Evolutionary conservation across 345 rosid genomes (phyloP).

Genomic region (Bruguiera parviflora): DNA sequence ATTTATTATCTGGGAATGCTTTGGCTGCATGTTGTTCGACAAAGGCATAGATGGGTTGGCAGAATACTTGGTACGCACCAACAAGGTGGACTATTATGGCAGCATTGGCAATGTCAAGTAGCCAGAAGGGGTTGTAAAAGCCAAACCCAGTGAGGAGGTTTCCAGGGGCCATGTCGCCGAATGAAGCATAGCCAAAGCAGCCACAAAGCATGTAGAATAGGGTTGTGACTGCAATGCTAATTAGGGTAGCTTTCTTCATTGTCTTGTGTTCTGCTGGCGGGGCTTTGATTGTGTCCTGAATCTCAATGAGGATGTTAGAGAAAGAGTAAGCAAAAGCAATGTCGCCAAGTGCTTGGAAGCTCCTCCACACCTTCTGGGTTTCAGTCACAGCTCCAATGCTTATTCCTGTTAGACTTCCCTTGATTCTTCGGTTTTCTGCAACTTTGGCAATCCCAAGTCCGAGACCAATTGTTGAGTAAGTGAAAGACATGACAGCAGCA

Average conservation of each 20-base stretch:
- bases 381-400: constrained; percentile 51
- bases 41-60: constrained; percentile 83
- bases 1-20: constrained; percentile 54
- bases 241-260: constrained; percentile 67
- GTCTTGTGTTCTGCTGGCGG: constrained; percentile 78
- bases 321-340: constrained; percentile 88
- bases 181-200: constrained; percentile 79
- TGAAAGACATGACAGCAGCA: constrained; percentile 93
- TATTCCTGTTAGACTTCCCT: constrained; percentile 76
- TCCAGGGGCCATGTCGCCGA: constrained; percentile 73
- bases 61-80: constrained; percentile 89
- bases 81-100: constrained; percentile 80
- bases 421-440: constrained; percentile 48
- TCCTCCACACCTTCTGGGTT: constrained; percentile 70
- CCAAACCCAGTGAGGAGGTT: constrained; percentile 84
- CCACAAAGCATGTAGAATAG: constrained; percentile 91
- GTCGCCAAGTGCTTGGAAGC: constrained; percentile 89
- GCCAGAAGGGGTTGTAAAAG: constrained; percentile 77
- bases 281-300: constrained; percentile 66
- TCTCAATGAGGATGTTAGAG: constrained; percentile 78
- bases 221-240: constrained; percentile 75
- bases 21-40: constrained; percentile 50
- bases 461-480: constrained; percentile 84
- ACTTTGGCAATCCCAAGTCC: constrained; percentile 81
- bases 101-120: constrained; percentile 77